Evolutionary conservation across 441 rosid species (phyloP), one percentile per base, ranked within the genome.

Genomic region (Heliophila coronopifolia): DNA sequence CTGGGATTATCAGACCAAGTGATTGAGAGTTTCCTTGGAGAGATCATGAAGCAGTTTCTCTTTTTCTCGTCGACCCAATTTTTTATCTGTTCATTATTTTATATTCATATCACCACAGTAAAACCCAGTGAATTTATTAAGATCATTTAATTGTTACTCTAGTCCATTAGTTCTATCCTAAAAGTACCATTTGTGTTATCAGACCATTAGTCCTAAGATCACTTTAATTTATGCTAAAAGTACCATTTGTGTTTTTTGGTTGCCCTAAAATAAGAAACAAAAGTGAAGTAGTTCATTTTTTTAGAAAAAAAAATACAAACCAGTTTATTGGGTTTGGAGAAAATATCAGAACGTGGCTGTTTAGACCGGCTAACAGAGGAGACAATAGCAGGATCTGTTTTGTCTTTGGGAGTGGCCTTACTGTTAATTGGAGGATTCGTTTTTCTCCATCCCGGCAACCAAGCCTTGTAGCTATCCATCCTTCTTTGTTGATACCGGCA

Each of bases 31-130:
- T 50, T 74, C 56, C 75, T 70, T 37, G 91, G 76, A 54, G 60
- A 80, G 69, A 84, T 13, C 76, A 76, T 72, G 75, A 81, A 78
- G 73, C 85, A 70, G 63, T 80, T 84, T 40, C 51, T 66, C 55
- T 73, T 70, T 14, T 55, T 53, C 71, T 73, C 69, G 12, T 84
- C 84, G 26, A 80, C 67, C 91, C 80, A 68, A 22, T 71, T 75
- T 52, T 77, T 78, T 72, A 81, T 73, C 76, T 58, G 58, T 26
- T 50, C 9, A 43, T 36, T 42, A 34, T 19, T 17, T 19, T 39
- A 14, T 8, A 44, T 10, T 4, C 9, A 42, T 32, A 53, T 53
- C 35, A 61, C 35, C 22, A 38, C 11, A 19, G 16, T 9, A 45
- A 37, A 13, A 26, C 25, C 34, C 26, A 24, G n/a, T n/a, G n/a